Evolutionary conservation across 495 filamentous ascomycete species (phyloP).

Genomic region (Penicillium robsamsonii): DNA sequence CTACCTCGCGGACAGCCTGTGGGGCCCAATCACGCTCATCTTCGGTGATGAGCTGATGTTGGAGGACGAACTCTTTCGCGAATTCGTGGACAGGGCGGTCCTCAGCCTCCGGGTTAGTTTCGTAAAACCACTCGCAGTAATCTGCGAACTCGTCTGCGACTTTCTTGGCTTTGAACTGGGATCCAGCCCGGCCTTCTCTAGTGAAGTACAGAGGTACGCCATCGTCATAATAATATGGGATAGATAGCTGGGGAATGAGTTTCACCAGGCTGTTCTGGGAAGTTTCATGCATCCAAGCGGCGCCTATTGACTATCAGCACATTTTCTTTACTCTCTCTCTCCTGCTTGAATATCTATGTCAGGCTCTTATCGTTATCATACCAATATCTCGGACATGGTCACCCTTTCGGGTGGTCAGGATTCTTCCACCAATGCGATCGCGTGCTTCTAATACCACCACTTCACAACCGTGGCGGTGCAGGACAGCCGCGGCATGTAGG

Average conservation of each 20-base stretch:
- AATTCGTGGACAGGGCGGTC: constrained; percentile 26
- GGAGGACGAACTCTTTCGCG: constrained; percentile 21
- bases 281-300: constrained; percentile 31
- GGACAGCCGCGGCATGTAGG: constrained; percentile 21
- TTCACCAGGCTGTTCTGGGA: constrained; percentile 28
- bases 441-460: constrained; percentile 28
- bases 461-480: constrained; percentile 20
- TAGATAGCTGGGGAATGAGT: constrained; percentile 21
- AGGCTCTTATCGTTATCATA: constrained; percentile 10
- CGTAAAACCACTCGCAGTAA: constrained; percentile 27
- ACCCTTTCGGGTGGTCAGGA: constrained; percentile 21
- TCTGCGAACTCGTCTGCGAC: constrained; percentile 29
- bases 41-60: constrained; percentile 26
- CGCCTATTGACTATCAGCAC: constrained; percentile 9
- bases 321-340: not conserved
- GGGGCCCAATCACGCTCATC: constrained; percentile 27
- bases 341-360: not conserved
- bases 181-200: constrained; percentile 23
- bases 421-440: constrained; percentile 29
- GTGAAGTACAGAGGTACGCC: constrained; percentile 24
- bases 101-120: constrained; percentile 25
- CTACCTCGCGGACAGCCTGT: constrained; percentile 26
- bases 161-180: constrained; percentile 30
- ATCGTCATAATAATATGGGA: constrained; percentile 28
- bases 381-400: constrained; percentile 24